phyloP scores from a whole-genome alignment of 1,139 yeast genomes.

The Scheffersomyces titani region DNA sequence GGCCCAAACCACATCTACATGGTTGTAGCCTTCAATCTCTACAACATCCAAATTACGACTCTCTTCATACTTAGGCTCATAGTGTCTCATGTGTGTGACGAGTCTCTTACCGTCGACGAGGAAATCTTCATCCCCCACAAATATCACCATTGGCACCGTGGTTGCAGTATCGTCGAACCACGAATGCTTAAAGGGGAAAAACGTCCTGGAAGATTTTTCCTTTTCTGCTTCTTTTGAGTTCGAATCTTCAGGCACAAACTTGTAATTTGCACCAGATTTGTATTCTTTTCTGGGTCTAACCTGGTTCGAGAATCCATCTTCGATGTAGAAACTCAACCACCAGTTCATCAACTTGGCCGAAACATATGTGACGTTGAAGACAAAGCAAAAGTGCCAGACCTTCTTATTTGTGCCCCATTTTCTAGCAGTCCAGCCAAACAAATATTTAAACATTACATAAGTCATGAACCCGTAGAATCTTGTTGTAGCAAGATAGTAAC shows the following conservation, averaged over 20 bases:
- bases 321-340: constrained; percentile 67
- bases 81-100: constrained; percentile 48
- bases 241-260: constrained; percentile 8
- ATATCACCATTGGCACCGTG: constrained; percentile 53
- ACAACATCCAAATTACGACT: constrained; percentile 38
- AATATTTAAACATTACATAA: constrained; percentile 76
- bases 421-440: constrained; percentile 82
- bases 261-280: constrained; percentile 27
- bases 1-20: constrained; percentile 60
- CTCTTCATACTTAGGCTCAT: constrained; percentile 47
- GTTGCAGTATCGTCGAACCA: constrained; percentile 58
- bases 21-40: constrained; percentile 51
- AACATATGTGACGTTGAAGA: constrained; percentile 84
- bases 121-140: constrained; percentile 63
- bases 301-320: constrained; percentile 43
- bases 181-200: constrained; percentile 46
- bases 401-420: constrained; percentile 66
- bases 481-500: constrained; percentile 47
- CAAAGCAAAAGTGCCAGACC: constrained; percentile 69
- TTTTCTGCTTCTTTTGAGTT: constrained; percentile 1
- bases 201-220: constrained; percentile 46
- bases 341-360: constrained; percentile 82
- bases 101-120: constrained; percentile 68
- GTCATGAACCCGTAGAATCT: constrained; percentile 61
- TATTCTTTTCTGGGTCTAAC: constrained; percentile 36